Evolutionary conservation across 2,329 filamentous ascomycete genomes (phyloP).

Genomic region (Trichoderma oligosporum): DNA sequence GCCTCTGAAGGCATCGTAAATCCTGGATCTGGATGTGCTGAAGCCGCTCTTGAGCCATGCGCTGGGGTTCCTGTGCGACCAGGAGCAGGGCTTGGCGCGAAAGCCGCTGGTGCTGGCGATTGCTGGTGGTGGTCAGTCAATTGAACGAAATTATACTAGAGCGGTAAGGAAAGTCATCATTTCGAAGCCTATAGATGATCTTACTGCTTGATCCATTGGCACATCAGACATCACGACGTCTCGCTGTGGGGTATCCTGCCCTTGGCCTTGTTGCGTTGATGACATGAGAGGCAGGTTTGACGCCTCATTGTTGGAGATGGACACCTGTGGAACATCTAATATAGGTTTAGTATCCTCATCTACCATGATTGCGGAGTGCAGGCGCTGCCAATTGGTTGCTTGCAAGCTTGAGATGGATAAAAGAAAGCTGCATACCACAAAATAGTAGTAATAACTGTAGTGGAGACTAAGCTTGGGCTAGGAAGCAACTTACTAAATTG

Average conservation of each 20-base stretch:
- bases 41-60: constrained; percentile 52
- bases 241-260: constrained; percentile 29
- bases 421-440: constrained; percentile 8
- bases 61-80: constrained; percentile 49
- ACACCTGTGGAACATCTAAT: constrained; percentile 24
- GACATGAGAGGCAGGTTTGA: constrained; percentile 23
- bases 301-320: constrained; percentile 24
- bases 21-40: constrained; percentile 52
- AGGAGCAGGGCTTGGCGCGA: constrained; percentile 42
- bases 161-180: neutral
- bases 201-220: constrained; percentile 40
- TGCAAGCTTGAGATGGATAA: neutral
- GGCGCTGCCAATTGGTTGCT: constrained; percentile 8
- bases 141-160: neutral
- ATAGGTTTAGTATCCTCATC: constrained; percentile 27
- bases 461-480: constrained; percentile 2
- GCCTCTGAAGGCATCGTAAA: constrained; percentile 58
- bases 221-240: constrained; percentile 46
- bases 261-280: constrained; percentile 20
- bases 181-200: constrained; percentile 15
- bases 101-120: constrained; percentile 37
- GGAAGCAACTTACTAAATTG: neutral
- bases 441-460: neutral
- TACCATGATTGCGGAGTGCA: constrained; percentile 27
- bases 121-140: constrained; percentile 12